Conservation (phyloP, 73 alveolate species). For the Urostyla sp. region DNA sequence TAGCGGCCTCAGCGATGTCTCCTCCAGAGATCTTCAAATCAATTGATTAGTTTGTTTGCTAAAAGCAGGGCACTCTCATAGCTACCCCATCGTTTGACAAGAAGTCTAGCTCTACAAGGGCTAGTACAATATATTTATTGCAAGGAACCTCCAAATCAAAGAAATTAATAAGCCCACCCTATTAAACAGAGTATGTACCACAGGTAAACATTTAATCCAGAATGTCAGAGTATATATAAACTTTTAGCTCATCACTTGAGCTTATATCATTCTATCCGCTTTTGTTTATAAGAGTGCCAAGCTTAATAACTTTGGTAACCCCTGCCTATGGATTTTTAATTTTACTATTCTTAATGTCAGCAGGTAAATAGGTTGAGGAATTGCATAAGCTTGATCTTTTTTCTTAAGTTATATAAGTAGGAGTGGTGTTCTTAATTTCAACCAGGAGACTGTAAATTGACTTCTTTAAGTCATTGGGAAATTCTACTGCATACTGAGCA, state of each 20-base stretch:
- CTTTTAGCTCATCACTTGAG: not conserved
- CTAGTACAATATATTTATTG: not conserved
- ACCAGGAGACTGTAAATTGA: not conserved
- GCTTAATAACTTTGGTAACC: not conserved
- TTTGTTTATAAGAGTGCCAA: not conserved
- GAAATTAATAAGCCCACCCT: not conserved
- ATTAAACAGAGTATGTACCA: not conserved
- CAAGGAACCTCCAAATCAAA: conserved; percentile 5
- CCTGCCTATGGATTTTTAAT: not conserved
- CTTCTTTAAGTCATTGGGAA: not conserved
- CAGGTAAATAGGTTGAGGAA: not conserved
- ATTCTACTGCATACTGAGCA: not conserved
- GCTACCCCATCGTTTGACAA: not conserved
- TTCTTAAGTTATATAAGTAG: not conserved
- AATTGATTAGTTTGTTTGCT: not conserved
- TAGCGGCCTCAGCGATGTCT: not conserved
- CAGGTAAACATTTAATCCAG: not conserved
- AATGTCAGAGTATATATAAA: conserved; percentile 11
- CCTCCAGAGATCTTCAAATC: conserved; percentile 5
- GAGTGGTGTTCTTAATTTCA: not conserved
- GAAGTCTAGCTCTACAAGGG: not conserved
- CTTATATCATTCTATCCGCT: not conserved
- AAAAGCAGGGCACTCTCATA: conserved; percentile 5
- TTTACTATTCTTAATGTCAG: not conserved
- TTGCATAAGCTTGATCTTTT: not conserved